A percentile compares a stretch with the other conserved stretches of the same genome.
phyloP scores from a whole-genome alignment of 2,329 filamentous ascomycete genomes.

The Aspergillus sclerotialis region DNA sequence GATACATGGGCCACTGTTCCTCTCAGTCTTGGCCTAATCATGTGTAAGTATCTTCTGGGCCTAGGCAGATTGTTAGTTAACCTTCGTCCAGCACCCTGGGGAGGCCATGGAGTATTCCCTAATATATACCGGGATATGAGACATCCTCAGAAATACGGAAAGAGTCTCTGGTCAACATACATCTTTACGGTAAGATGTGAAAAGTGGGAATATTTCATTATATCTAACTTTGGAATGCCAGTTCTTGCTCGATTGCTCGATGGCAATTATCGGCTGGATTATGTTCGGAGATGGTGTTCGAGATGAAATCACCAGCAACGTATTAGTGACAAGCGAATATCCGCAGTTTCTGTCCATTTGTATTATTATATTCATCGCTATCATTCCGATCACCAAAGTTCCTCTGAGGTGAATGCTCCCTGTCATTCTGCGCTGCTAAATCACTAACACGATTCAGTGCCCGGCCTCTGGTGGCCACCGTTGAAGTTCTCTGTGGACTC shows the following conservation, averaged over 20 bases:
- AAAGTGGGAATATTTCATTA: background rate
- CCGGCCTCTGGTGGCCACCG: constrained; percentile 76
- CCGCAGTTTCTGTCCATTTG: constrained; percentile 66
- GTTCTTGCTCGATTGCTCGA: constrained; percentile 72
- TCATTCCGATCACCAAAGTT: constrained; percentile 94
- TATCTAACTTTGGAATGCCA: constrained; percentile 26
- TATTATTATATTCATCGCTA: constrained; percentile 78
- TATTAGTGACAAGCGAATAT: constrained; percentile 68
- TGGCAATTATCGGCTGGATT: constrained; percentile 75
- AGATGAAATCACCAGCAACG: constrained; percentile 86
- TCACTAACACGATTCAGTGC: constrained; percentile 42
- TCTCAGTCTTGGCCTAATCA: constrained; percentile 80
- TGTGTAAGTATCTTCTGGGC: constrained; percentile 46
- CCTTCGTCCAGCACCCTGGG: constrained; percentile 51
- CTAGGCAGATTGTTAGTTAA: constrained; percentile 1
- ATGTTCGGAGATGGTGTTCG: constrained; percentile 92
- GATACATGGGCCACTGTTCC: constrained; percentile 81
- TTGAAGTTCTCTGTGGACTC: constrained; percentile 74
- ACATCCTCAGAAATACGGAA: constrained; percentile 72
- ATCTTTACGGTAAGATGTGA: constrained; percentile 62
- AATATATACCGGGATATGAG: constrained; percentile 76
- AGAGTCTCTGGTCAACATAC: constrained; percentile 73
- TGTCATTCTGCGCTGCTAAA: background rate
- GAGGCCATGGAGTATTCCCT: constrained; percentile 69
- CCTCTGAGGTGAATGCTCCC: constrained; percentile 59